Base-by-base conservation (phyloP, 2,329 filamentous ascomycete genomes). In the Pyrenochaeta sp. region DNA sequence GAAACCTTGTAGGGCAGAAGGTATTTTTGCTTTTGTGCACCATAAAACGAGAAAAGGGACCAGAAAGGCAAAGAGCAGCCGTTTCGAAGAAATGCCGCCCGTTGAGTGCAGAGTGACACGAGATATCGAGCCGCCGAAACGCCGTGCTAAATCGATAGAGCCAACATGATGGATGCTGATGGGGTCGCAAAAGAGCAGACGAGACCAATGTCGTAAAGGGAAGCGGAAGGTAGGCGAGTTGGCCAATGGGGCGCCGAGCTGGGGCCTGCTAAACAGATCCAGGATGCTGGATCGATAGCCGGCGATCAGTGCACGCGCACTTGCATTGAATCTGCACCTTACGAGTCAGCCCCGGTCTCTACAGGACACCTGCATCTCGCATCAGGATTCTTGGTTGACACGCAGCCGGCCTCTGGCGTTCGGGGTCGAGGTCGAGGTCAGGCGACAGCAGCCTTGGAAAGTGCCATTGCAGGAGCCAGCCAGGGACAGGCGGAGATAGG, bases 131-230 rank as follows among this genome's bases (percentile, higher is more conserved):
- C 49, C 51, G 48, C 61, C 64, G 44, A 51, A 67, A 69, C 67
- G 67, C 67, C 67, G 50, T 68, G 66, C 66, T 70, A 68, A 67
- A 61, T 52, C 50, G 49, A 56, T 58, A 51, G 41, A 60, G 52
- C 42, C 50, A 52, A 56, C 38, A 35, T 54, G 57, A 55, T 49
- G 32, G 44, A 51, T 47, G 40, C 44, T 44, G 36, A 44, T 36
- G 31, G 28, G 50, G 40, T 37, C 23, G 44, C 48, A 44, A 44
- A 28, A 48, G 19, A 43, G 40, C n/a, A n/a, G n/a, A n/a, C n/a
- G n/a, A 32, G 35, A 37, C 21, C 43, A 32, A 31, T 44, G 46
- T 49, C 37, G 43, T 49, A 39, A 38, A 40, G 30, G 23, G 35
- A 19, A 14, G 24, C 26, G 34, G 30, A 26, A 42, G n/a, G 19